A percentile compares a stretch with the other conserved stretches of the same genome.
Evolutionary conservation across 108 stramenopile genomes (phyloP).

Genomic region (Epipyxis sp.): DNA sequence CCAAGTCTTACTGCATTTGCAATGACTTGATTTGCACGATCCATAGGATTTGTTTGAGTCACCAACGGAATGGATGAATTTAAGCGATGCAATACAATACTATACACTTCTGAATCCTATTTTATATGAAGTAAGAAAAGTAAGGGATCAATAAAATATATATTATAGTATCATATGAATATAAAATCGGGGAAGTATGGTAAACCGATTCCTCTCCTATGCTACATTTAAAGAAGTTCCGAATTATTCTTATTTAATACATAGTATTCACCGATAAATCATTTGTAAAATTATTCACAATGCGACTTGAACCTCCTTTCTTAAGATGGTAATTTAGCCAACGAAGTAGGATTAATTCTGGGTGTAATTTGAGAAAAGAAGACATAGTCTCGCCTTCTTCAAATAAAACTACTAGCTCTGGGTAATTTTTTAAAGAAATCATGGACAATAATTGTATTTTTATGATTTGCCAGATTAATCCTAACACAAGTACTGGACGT

Average conservation of each 20-base stretch:
- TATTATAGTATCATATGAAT: not conserved
- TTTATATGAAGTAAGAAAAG: too few species aligned
- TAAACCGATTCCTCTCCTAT: not conserved
- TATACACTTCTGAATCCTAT: conserved; percentile 48
- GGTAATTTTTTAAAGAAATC: conserved; percentile 55
- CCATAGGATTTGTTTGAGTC: conserved; percentile 27
- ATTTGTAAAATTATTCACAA: not conserved
- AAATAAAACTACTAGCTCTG: conserved; percentile 56
- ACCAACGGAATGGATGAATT: conserved; percentile 34
- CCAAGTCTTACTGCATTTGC: conserved; percentile 46
- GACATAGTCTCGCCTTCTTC: conserved; percentile 56
- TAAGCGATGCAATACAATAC: conserved; percentile 43
- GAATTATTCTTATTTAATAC: conserved; percentile 15
- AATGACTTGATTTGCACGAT: conserved; percentile 47
- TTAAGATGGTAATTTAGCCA: conserved; percentile 65
- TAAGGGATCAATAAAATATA: not conserved
- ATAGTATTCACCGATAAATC: conserved; percentile 14
- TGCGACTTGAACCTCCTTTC: conserved; percentile 22
- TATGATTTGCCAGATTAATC: conserved; percentile 61
- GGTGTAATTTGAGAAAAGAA: conserved; percentile 48
- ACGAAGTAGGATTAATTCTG: conserved; percentile 56
- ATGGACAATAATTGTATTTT: conserved; percentile 54
- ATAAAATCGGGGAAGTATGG: too few species aligned
- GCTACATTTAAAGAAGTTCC: not conserved
- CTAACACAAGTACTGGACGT: conserved; percentile 57